Base-by-base conservation (phyloP, 2,329 filamentous ascomycete species). In the Exutisphaerella laricina region DNA sequence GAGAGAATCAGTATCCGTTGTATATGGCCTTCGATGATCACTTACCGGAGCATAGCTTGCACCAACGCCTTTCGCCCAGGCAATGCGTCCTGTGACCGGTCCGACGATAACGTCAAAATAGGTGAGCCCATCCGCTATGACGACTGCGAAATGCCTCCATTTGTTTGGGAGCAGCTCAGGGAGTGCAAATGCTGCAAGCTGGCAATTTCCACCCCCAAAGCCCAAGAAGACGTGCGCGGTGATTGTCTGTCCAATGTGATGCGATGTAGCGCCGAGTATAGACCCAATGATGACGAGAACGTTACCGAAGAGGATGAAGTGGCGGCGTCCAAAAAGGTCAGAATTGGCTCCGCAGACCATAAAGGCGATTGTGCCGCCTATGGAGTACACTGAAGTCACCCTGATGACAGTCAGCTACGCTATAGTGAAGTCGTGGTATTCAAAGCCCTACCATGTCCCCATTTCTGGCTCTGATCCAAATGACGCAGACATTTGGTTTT, bases 31-130 rank as follows among this genome's bases (percentile, higher is more conserved):
- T n/a, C n/a, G n/a, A n/a, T n/a, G n/a, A n/a, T n/a, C 25, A 28
- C 4, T 9, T 13, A 32, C 29, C 16, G 29, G 29, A n/a, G 8
- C 29, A 32, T 8, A n/a, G 16, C 12, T 16, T 13, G 12, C 29
- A 32, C 14, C 14, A 10, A n/a, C 12, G 8, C 12, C 29, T 13
- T 4, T 14, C 14, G 29, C 4, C 12, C 61, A 64, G 3, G 64
- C 67, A 49, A 66, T 72, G 12, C 70, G 58, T 12, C 65, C 70
- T 7, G 67, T 68, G 6, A 74, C 66, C 2, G 71, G 70, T 0
- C 64, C 69, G 3, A 73, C 61, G 17, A 73, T 65, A 7, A 73
- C 69, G 2, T 67, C 65, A 41, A 74, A 58, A 35, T 69, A 69
- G 10, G 70, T 66, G 2, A 63, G 63, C 25, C 38, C 29, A 29